Evolutionary conservation across 176 grass and related monocot genomes (phyloP), one percentile per base, ranked within the genome.

Genomic region (Rhynchospora tenuis): DNA sequence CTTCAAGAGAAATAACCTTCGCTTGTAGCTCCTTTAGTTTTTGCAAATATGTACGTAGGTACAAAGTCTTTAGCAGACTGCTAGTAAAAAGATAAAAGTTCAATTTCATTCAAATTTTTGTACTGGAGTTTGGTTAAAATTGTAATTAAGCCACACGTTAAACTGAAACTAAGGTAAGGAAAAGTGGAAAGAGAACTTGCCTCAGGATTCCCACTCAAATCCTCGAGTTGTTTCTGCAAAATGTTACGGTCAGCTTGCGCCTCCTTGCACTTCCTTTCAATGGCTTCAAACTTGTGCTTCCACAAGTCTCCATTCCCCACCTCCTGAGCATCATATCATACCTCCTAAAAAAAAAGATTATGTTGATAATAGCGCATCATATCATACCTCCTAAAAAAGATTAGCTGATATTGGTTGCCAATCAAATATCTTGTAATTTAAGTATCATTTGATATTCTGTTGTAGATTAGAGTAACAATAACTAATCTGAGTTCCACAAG

Each of bases 11-110:
- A 17, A 7, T 17, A 78, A 78, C 74, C 28, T 78, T 78, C 33
- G 50, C 23, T 78, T 78, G 24, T 58, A 78, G 74, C 74, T 78
- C 51, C 13, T 59, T 24, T 59, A 78, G 74, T 78, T 56, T 78
- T 78, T 78, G 17, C 7, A 78, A n/a, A 78, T 58, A 78, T 58
- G n/a, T n/a, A n/a, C n/a, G 74, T 58, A 28, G 74, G 74, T 78
- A 58, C 29, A 3, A 58, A 78, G 28, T 59, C 28, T 17, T 60
- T 80, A 17, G 9, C 28, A 80, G 57, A 61, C 74, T 80, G 52
- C 66, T 33, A 66, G 7, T 33, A 66, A 7, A 7, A 1, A 17
- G 33, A 16, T 38, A 38, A 38, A 38, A 4, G 2, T 42, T 67
- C 26, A 67, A 67, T 14, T 38, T 1, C 64, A 68, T 68, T 29